Base-by-base conservation (phyloP, 2,329 filamentous ascomycete genomes). In the Penicillium freii region DNA sequence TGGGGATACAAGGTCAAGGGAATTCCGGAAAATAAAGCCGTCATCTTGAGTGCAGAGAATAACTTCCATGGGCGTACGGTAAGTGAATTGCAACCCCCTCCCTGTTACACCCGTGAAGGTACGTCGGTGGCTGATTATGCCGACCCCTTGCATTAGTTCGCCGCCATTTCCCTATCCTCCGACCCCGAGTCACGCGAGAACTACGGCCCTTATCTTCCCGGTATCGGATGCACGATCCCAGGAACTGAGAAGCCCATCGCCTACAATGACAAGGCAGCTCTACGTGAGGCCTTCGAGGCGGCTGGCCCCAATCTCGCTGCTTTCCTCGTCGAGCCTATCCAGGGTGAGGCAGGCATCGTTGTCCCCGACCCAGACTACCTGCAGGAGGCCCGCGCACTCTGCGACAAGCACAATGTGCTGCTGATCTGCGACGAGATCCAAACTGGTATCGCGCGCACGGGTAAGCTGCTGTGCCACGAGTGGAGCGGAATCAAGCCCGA, bases 371-470 rank as follows among this genome's bases (percentile, higher is more conserved):
- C 93, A 51, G 87, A 88, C 76, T 99, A 99, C 78, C 85, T 99
- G 34, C 77, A 81, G 65, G 86, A 88, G 70, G 90, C 92, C 45
- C 85, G 91, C 55, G 89, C 84, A 25, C 87, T 97, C 25, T 99
- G 94, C 81, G 91, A 91, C 77, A 90, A 96, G 82, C 86, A 97
- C 82, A 96, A 97, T 63, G 92, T 96, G 39, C 86, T 99, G 47
- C 80, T 99, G 72, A 97, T 99, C 75, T 96, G 91, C 75, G 94
- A 99, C 74, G 94, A 99, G 82, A 97, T 99, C 69, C 94, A 99
- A 79, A 99, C 94, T 5, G 93, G 93, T 65, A 96, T 99, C 72
- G 94, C 92, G 54, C 88, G 94, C 62, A 99, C 94, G 19, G 94
- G 94, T 52, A 90, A 89, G 71, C 89, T 99, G 80, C 86, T 99